Conservation (phyloP, 2,329 filamentous ascomycete genomes). For the Aspergillus sp. region DNA sequence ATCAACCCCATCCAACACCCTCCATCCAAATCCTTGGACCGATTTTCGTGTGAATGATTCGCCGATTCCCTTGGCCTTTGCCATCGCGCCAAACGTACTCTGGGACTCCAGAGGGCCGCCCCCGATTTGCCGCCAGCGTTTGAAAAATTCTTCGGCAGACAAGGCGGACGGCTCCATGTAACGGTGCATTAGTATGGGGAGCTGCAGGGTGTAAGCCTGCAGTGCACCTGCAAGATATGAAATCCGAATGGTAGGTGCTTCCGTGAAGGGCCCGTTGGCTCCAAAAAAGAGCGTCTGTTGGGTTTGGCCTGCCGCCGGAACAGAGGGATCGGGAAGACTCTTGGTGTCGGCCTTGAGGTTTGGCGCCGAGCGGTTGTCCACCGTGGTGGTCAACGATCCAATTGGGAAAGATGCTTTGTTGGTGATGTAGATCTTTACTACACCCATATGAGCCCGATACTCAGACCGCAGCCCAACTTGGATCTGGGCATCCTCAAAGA, state of each 20-base stretch:
- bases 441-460: constrained; percentile 92
- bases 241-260: constrained; percentile 83
- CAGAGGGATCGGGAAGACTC: constrained; percentile 78
- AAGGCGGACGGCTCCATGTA: constrained; percentile 94
- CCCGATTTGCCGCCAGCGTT: constrained; percentile 98
- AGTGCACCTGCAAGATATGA: constrained; percentile 92
- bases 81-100: constrained; percentile 71
- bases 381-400: constrained; percentile 88
- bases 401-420: constrained; percentile 88
- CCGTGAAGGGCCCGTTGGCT: constrained; percentile 74
- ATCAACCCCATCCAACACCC: constrained; percentile 79
- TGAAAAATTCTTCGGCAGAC: constrained; percentile 92
- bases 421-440: constrained; percentile 90
- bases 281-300: constrained; percentile 97
- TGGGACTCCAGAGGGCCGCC: constrained; percentile 84
- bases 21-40: constrained; percentile 87
- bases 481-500: constrained; percentile 93
- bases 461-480: constrained; percentile 91
- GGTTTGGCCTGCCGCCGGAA: constrained; percentile 72
- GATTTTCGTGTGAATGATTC: constrained; percentile 69
- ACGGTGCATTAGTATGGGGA: constrained; percentile 87
- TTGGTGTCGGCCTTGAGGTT: constrained; percentile 86
- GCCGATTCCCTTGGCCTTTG: constrained; percentile 63
- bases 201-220: constrained; percentile 85
- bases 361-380: constrained; percentile 66